A percentile compares a stretch with the other conserved stretches of the same genome.
phyloP scores from a whole-genome alignment of 2,329 filamentous ascomycete genomes.

The Colletotrichum zoysiae region DNA sequence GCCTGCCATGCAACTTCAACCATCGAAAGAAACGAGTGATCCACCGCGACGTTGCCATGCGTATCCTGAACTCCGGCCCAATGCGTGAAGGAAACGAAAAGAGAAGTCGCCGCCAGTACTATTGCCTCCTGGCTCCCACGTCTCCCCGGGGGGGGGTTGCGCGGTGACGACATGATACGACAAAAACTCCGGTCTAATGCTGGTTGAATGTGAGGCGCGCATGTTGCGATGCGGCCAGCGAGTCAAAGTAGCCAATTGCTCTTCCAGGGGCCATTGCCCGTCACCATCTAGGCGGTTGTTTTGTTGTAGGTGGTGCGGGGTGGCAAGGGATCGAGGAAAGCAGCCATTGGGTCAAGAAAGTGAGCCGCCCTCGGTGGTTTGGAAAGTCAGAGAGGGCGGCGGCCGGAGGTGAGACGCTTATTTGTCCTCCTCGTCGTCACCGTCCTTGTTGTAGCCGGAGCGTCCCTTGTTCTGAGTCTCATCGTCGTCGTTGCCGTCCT shows the following conservation, averaged over 20 bases:
- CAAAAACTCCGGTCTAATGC: constrained; percentile 40
- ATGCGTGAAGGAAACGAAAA: constrained; percentile 20
- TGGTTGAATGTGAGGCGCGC: constrained; percentile 4
- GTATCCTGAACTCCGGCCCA: constrained; percentile 31
- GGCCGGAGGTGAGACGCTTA: constrained; percentile 35
- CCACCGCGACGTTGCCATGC: constrained; percentile 4
- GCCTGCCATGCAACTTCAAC: constrained; percentile 16
- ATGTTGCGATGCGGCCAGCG: not conserved
- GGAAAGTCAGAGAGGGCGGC: not conserved
- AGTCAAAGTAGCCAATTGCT: constrained; percentile 2
- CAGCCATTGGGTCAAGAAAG: not conserved
- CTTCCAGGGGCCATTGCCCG: not conserved
- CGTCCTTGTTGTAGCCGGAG: constrained; percentile 61
- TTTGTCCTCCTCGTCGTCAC: constrained; percentile 54
- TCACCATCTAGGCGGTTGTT: not conserved
- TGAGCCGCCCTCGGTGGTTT: not conserved
- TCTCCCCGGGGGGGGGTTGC: not conserved
- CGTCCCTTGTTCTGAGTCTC: constrained; percentile 57
- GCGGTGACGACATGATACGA: not conserved
- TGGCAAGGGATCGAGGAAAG: not conserved
- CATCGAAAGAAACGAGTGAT: constrained; percentile 1
- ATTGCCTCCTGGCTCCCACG: constrained; percentile 13
- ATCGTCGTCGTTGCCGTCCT: constrained; percentile 51
- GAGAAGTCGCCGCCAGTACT: constrained; percentile 29
- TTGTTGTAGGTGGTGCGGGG: not conserved